Evolutionary conservation across 495 filamentous ascomycete genomes (phyloP).

Genomic region (Cryomyces minteri): DNA sequence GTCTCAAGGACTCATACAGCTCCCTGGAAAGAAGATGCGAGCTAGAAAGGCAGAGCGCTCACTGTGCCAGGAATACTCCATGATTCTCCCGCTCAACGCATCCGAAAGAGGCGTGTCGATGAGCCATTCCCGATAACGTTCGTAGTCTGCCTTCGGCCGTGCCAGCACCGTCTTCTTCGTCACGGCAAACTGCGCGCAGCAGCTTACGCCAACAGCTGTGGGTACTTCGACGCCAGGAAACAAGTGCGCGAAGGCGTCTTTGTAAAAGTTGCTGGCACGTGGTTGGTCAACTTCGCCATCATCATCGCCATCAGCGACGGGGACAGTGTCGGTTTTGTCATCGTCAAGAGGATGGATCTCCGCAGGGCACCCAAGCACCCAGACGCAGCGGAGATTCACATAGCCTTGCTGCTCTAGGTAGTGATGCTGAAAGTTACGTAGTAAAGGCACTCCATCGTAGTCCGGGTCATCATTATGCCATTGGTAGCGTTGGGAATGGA

Average conservation of each 20-base stretch:
- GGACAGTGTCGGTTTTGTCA: constrained; percentile 4
- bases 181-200: constrained; percentile 58
- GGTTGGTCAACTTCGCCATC: neutral
- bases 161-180: constrained; percentile 29
- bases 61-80: constrained; percentile 55
- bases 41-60: too few species aligned
- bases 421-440: constrained; percentile 22
- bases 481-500: constrained; percentile 27
- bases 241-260: neutral
- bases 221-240: constrained; percentile 22
- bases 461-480: constrained; percentile 28
- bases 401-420: constrained; percentile 28
- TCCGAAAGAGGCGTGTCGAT: constrained; percentile 38
- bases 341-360: constrained; percentile 18
- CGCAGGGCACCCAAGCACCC: constrained; percentile 25
- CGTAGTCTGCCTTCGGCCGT: constrained; percentile 33
- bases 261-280: constrained; percentile 20
- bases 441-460: constrained; percentile 12
- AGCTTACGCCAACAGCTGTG: constrained; percentile 32
- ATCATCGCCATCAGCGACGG: constrained; percentile 5
- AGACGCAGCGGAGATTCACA: constrained; percentile 29
- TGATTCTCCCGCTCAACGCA: constrained; percentile 37
- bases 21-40: too few species aligned
- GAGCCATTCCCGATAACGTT: constrained; percentile 38
- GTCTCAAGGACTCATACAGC: too few species aligned